Evolutionary conservation across 495 filamentous ascomycete species (phyloP).

Genomic region (Penicillium robsamsonii): DNA sequence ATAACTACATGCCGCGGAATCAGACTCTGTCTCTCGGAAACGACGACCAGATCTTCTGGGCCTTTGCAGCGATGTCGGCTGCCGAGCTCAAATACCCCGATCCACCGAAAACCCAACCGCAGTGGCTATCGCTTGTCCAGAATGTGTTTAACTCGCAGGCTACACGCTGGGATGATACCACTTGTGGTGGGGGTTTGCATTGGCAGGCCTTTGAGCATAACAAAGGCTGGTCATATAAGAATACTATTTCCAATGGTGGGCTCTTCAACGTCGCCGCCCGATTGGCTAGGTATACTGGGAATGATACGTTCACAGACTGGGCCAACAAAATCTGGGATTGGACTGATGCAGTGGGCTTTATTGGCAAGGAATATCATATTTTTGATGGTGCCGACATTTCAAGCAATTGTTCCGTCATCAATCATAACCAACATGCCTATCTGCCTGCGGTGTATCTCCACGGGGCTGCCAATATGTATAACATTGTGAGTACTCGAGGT

Average conservation of each 20-base stretch:
- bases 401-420: slow-evolving; percentile 38
- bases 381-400: slow-evolving; percentile 59
- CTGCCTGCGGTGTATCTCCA: slow-evolving; percentile 62
- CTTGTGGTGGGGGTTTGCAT: slow-evolving; percentile 65
- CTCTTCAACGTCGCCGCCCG: slow-evolving; percentile 76
- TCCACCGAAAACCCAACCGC: slow-evolving; percentile 49
- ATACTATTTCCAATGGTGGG: slow-evolving; percentile 69
- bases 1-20: slow-evolving; percentile 73
- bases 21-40: slow-evolving; percentile 73
- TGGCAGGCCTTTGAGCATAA: slow-evolving; percentile 82
- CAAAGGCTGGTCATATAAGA: slow-evolving; percentile 74
- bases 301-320: slow-evolving; percentile 69
- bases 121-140: slow-evolving; percentile 72
- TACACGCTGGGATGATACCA: slow-evolving; percentile 61
- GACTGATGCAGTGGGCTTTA: slow-evolving; percentile 56
- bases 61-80: slow-evolving; percentile 69
- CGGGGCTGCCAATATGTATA: slow-evolving; percentile 71
- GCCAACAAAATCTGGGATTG: slow-evolving; percentile 69
- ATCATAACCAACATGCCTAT: slow-evolving; percentile 62
- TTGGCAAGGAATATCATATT: slow-evolving; percentile 55
- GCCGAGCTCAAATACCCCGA: slow-evolving; percentile 69
- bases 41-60: slow-evolving; percentile 85
- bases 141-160: slow-evolving; percentile 71
- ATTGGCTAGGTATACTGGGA: slow-evolving; percentile 69
- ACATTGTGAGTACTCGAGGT: slow-evolving; percentile 48